Conservation (phyloP, 2,329 filamentous ascomycete species). For the Nigrospora sphaerica region DNA sequence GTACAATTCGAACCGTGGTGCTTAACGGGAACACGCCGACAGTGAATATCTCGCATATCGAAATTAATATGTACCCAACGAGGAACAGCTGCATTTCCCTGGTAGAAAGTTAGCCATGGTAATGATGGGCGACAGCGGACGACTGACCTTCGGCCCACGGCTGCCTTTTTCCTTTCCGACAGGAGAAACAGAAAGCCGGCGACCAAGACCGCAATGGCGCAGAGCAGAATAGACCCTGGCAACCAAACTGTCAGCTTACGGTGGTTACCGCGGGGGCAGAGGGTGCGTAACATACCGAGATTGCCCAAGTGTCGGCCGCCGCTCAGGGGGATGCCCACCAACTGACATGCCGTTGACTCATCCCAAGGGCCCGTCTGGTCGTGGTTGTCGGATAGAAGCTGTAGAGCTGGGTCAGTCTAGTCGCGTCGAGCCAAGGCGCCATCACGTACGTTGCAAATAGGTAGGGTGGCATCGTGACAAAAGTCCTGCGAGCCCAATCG, state of each 20-base stretch:
- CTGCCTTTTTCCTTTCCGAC: conserved; percentile 85
- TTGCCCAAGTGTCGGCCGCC: conserved; percentile 66
- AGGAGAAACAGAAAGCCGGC: conserved; percentile 64
- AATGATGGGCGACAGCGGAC: not conserved
- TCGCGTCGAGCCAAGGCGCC: conserved; percentile 6
- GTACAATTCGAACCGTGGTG: conserved; percentile 62
- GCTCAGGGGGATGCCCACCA: conserved; percentile 69
- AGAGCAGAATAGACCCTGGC: conserved; percentile 79
- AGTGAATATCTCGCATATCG: conserved; percentile 94
- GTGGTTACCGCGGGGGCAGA: not conserved
- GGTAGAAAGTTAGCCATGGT: conserved; percentile 10
- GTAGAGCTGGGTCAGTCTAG: conserved; percentile 8
- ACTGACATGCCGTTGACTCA: conserved; percentile 50
- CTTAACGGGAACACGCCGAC: conserved; percentile 81
- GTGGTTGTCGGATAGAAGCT: conserved; percentile 60
- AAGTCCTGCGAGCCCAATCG: conserved; percentile 52
- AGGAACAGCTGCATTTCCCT: conserved; percentile 98
- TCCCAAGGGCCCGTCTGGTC: conserved; percentile 53
- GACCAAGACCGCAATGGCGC: conserved; percentile 65
- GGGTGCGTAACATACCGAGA: conserved; percentile 52
- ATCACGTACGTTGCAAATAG: conserved; percentile 72
- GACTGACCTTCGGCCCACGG: conserved; percentile 79
- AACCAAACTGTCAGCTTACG: not conserved
- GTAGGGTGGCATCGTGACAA: conserved; percentile 76
- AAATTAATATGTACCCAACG: conserved; percentile 74